A percentile compares a stretch with the other conserved stretches of the same genome.
Evolutionary conservation across 768 basidiomycete species (phyloP).

Genomic region (Dioszegia hungarica): DNA sequence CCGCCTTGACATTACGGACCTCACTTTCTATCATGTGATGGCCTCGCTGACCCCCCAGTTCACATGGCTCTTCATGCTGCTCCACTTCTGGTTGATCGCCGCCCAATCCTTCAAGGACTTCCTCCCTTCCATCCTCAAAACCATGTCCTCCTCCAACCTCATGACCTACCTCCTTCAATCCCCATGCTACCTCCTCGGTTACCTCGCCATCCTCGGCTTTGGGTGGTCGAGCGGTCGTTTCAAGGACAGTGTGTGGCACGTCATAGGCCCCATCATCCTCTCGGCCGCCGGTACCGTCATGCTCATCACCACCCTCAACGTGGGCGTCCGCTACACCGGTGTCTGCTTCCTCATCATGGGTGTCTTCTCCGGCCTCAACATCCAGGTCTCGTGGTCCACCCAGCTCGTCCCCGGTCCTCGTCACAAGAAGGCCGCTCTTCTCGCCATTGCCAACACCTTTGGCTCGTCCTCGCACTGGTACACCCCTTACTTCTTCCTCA

Average conservation of each 20-base stretch:
- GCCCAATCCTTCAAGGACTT: slow-evolving; percentile 20
- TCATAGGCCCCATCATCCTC: slow-evolving; percentile 8
- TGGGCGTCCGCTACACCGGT: slow-evolving; percentile 14
- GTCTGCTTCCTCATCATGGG: slow-evolving; percentile 21
- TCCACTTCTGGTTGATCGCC: slow-evolving; percentile 10
- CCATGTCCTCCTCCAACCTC: slow-evolving; percentile 1
- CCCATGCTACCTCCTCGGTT: slow-evolving; percentile 7
- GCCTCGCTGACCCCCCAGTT: not conserved
- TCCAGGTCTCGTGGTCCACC: slow-evolving; percentile 14
- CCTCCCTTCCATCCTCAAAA: slow-evolving; percentile 10
- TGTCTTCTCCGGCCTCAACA: slow-evolving; percentile 15
- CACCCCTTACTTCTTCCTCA: slow-evolving; percentile 16
- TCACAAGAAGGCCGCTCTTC: slow-evolving; percentile 12
- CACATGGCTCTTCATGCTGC: slow-evolving; percentile 12
- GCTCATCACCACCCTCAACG: slow-evolving; percentile 13
- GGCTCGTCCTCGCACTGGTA: slow-evolving; percentile 14
- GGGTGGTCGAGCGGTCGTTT: slow-evolving; percentile 4
- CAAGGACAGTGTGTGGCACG: slow-evolving; percentile 12
- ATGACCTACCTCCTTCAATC: not conserved
- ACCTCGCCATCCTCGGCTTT: slow-evolving; percentile 11
- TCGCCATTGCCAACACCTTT: slow-evolving; percentile 16
- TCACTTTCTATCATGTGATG: too few species aligned
- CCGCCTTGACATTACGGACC: too few species aligned
- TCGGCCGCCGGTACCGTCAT: slow-evolving; percentile 14
- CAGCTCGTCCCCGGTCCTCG: slow-evolving; percentile 9